Evolutionary conservation across 495 filamentous ascomycete genomes (phyloP).

Genomic region (Aspergillus panamensis): DNA sequence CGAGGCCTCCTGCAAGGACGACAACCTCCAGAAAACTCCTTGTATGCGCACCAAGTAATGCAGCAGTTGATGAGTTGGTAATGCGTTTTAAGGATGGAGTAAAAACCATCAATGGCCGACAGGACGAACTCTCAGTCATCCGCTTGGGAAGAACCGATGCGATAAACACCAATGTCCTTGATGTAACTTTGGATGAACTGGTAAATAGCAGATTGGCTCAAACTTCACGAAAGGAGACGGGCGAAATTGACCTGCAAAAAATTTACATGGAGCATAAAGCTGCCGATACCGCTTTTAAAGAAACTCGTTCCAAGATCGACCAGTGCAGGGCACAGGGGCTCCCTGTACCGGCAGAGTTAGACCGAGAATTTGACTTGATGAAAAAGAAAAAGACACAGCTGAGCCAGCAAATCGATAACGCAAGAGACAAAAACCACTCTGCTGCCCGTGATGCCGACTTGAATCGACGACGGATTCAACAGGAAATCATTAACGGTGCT

Average conservation of each 20-base stretch:
- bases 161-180: slow-evolving; percentile 82
- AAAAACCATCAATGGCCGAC: slow-evolving; percentile 67
- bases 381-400: slow-evolving; percentile 74
- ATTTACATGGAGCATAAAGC: slow-evolving; percentile 79
- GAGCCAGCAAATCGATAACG: slow-evolving; percentile 75
- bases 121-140: slow-evolving; percentile 74
- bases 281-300: slow-evolving; percentile 65
- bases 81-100: slow-evolving; percentile 87
- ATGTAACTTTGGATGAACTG: slow-evolving; percentile 91
- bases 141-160: slow-evolving; percentile 91
- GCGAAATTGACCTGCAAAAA: slow-evolving; percentile 63
- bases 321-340: slow-evolving; percentile 62
- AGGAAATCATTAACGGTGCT: slow-evolving; percentile 82
- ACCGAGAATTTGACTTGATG: slow-evolving; percentile 69
- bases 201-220: slow-evolving; percentile 67
- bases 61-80: slow-evolving; percentile 93
- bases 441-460: slow-evolving; percentile 78
- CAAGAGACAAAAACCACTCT: slow-evolving; percentile 77
- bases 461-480: slow-evolving; percentile 76
- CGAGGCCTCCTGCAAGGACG: slow-evolving; percentile 24
- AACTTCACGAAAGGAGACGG: slow-evolving; percentile 36
- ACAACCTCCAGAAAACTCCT: slow-evolving; percentile 74
- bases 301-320: slow-evolving; percentile 65
- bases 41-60: slow-evolving; percentile 95
- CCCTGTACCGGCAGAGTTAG: slow-evolving; percentile 57